These are phyloP conservation scores for Westerdykella aurantiaca DNA, from an alignment of 2,329 filamentous ascomycete genomes.

Conservation along the genomic window DNA sequence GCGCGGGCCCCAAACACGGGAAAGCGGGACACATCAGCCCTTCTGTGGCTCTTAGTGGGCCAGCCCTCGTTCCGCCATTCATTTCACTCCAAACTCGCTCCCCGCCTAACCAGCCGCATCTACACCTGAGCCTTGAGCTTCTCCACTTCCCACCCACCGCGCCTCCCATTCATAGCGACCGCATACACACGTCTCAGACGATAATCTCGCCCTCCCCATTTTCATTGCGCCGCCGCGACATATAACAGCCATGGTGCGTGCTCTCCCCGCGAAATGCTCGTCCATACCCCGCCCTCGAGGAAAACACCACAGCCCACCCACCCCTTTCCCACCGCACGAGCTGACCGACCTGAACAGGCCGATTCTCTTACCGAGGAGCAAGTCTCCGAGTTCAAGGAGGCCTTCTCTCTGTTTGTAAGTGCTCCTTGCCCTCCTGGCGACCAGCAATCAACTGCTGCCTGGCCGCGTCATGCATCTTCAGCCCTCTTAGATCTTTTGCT, in stretches of 20 bases:
- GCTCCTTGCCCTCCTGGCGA: constrained; percentile 3
- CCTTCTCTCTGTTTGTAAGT: constrained; percentile 99
- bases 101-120: constrained; percentile 3
- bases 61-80: no score
- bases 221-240: background rate
- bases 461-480: constrained; percentile 8
- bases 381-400: constrained; percentile 99
- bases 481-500: constrained; percentile 15
- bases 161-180: constrained; percentile 1
- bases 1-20: background rate
- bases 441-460: constrained; percentile 19
- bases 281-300: constrained; percentile 34
- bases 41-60: no score
- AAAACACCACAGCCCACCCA: constrained; percentile 22
- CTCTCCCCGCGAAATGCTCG: constrained; percentile 10
- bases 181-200: constrained; percentile 1
- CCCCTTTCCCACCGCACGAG: constrained; percentile 2
- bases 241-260: constrained; percentile 35
- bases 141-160: constrained; percentile 5
- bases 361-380: constrained; percentile 99
- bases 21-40: constrained; percentile 4
- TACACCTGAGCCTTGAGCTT: background rate
- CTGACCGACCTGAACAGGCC: constrained; percentile 55
- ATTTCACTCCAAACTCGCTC: constrained; percentile 3
- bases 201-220: constrained; percentile 5